Conservation (phyloP, 352 stramenopile genomes). For the Phytophthora citrophthora region DNA sequence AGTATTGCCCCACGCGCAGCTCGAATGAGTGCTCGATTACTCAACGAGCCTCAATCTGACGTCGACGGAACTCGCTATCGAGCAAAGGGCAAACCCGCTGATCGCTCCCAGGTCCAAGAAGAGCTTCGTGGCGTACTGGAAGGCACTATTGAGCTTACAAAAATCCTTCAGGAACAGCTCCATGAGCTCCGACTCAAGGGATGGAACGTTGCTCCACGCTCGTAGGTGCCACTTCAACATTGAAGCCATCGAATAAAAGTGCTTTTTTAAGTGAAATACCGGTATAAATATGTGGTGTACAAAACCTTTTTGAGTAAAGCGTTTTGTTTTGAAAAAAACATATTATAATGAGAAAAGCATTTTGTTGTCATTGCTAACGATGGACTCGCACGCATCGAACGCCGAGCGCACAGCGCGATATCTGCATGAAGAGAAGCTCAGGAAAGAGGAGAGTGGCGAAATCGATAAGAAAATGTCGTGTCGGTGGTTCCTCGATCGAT, state of each 20-base stretch:
- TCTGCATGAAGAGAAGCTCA: constrained; percentile 50
- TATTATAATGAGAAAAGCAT: not conserved
- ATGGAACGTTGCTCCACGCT: constrained; percentile 63
- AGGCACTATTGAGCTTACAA: constrained; percentile 72
- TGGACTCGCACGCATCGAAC: constrained; percentile 42
- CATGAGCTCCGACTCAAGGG: constrained; percentile 83
- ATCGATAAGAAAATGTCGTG: constrained; percentile 66
- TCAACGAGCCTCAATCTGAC: constrained; percentile 16
- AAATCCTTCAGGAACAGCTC: constrained; percentile 75
- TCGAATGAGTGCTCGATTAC: constrained; percentile 8
- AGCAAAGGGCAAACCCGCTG: constrained; percentile 39
- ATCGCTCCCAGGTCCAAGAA: constrained; percentile 70
- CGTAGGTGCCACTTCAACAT: constrained; percentile 10
- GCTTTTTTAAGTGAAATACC: no score
- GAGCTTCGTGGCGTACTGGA: constrained; percentile 71
- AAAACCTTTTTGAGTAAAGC: not conserved
- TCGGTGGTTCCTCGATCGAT: constrained; percentile 79
- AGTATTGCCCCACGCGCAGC: constrained; percentile 11
- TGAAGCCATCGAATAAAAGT: no score
- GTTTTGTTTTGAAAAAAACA: no score
- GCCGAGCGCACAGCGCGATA: constrained; percentile 69
- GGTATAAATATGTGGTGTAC: no score
- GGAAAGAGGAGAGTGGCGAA: constrained; percentile 39
- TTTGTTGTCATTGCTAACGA: not conserved
- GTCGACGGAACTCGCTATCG: constrained; percentile 12